phyloP scores from a whole-genome alignment of 495 filamentous ascomycete species.

The Neurospora sp. region DNA sequence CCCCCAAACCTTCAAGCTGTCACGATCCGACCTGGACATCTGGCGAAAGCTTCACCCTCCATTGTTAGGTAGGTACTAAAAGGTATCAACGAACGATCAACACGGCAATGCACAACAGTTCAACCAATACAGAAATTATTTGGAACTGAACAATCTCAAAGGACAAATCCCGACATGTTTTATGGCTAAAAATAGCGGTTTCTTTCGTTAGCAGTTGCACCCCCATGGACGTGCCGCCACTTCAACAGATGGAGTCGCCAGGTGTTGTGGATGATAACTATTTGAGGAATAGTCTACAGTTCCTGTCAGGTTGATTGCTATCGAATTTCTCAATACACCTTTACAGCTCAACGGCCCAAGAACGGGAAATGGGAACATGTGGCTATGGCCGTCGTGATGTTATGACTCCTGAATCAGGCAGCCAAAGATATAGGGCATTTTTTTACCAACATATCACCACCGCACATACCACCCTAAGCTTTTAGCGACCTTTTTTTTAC shows the following conservation, averaged over 20 bases:
- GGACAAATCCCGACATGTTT: background rate
- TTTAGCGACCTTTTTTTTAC: background rate
- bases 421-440: background rate
- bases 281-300: background rate
- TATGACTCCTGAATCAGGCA: background rate
- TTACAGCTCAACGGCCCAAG: background rate
- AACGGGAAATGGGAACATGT: background rate
- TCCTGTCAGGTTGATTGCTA: background rate
- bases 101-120: background rate
- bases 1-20: background rate
- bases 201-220: background rate
- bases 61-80: background rate
- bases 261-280: background rate
- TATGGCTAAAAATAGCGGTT: background rate
- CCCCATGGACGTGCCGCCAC: background rate
- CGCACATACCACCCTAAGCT: background rate
- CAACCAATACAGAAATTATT: background rate
- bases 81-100: background rate
- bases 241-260: background rate
- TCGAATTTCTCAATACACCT: background rate
- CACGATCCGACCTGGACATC: background rate
- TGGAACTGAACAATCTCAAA: background rate
- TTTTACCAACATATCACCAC: background rate
- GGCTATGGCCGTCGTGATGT: background rate
- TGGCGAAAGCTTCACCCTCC: background rate